These are phyloP conservation scores for Stramenopiles sp. DNA, from an alignment of 352 stramenopile genomes.

Conservation along the genomic window DNA sequence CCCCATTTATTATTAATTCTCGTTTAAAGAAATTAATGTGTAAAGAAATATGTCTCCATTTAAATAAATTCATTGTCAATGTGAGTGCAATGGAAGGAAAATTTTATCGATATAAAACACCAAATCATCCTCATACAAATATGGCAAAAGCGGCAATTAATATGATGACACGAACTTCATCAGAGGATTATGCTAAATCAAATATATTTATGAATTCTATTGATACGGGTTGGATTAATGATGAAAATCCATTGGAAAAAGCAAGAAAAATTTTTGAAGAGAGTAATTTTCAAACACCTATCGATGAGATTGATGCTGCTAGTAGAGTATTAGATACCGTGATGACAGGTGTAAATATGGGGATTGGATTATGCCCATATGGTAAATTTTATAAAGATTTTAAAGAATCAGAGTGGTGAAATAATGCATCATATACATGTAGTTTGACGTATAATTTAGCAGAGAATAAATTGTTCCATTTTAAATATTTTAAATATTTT, in stretches of 20 bases:
- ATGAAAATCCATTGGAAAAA: conserved; percentile 82
- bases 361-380: conserved; percentile 23
- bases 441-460: conserved; percentile 6
- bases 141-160: conserved; percentile 93
- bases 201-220: conserved; percentile 91
- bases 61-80: conserved; percentile 73
- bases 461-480: not conserved
- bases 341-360: conserved; percentile 31
- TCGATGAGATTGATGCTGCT: conserved; percentile 88
- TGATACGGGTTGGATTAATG: conserved; percentile 96
- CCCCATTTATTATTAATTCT: conserved; percentile 88
- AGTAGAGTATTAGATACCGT: conserved; percentile 81
- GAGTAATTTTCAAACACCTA: conserved; percentile 85
- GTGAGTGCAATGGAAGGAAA: conserved; percentile 93
- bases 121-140: conserved; percentile 90
- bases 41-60: conserved; percentile 4
- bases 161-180: conserved; percentile 91
- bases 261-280: conserved; percentile 57
- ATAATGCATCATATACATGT: no score
- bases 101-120: conserved; percentile 92
- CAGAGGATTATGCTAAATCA: conserved; percentile 73
- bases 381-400: conserved; percentile 68
- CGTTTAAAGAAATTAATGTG: conserved; percentile 26
- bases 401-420: conserved; percentile 61
- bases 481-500: conserved; percentile 11